Conservation (phyloP, 345 rosid species). For the Gossypium ekmanianum region DNA sequence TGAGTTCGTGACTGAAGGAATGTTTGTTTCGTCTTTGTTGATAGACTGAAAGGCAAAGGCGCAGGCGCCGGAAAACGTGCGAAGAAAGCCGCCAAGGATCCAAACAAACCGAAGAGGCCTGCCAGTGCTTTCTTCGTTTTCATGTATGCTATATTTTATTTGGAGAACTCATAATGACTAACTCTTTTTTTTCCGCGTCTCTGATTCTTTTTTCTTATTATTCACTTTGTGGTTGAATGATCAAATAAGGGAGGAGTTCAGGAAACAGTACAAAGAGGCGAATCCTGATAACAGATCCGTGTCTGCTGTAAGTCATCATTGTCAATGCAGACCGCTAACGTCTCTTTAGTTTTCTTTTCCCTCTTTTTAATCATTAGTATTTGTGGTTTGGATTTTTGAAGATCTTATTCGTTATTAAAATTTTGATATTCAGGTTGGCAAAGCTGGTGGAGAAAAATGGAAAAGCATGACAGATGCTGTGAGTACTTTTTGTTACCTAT, state of each 20-base stretch:
- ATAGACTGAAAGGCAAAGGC: constrained; percentile 54
- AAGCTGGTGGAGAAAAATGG: constrained; percentile 82
- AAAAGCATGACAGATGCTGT: constrained; percentile 61
- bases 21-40: not conserved
- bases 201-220: not conserved
- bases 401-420: not conserved
- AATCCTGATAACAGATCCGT: constrained; percentile 86
- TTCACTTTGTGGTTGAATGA: constrained; percentile 30
- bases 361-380: not conserved
- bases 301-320: constrained; percentile 29
- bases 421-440: constrained; percentile 52
- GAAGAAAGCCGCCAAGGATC: constrained; percentile 72
- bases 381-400: not conserved
- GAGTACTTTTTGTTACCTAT: constrained; percentile 23
- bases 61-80: constrained; percentile 30
- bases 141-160: constrained; percentile 40
- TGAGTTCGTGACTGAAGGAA: not conserved
- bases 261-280: constrained; percentile 54
- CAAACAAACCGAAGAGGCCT: constrained; percentile 88
- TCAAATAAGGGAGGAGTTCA: constrained; percentile 61
- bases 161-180: not conserved
- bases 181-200: not conserved
- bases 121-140: constrained; percentile 82
- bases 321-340: not conserved
- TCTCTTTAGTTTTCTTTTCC: not conserved